Base-by-base conservation (phyloP, 176 grass and related monocot species). In the Pontederia paniculata region DNA sequence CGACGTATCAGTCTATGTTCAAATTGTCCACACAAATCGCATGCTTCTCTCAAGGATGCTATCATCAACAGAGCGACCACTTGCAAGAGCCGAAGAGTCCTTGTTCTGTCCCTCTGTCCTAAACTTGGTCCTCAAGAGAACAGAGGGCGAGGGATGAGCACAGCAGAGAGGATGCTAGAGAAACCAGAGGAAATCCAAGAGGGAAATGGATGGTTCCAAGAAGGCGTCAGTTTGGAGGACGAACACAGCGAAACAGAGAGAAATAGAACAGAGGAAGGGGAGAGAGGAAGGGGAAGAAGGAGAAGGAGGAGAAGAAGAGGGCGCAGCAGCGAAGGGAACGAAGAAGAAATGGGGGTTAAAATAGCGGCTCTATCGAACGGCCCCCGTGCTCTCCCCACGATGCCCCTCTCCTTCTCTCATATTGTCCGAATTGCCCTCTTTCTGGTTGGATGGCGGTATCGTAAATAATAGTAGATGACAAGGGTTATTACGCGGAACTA, bases 271-370 rank as follows among this genome's bases (percentile, higher is more conserved):
- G 28, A 37, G 28, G 28, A 37, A 37, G 28, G 47, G 16, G 10
- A 49, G 47, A 12, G 9, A 12, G 10, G 16, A 16, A 12, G 47
- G 13, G 10, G 47, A 49, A 12, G 11, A 16, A 16, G 11, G 10
- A 16, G 47, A 49, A 10, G 47, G 44, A 12, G 8, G 0, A 47
- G 44, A 12, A 47, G 18, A 17, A 17, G 12, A 0, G 51, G 16
- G 20, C 9, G 8, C 2, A n/a, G 51, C 7, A 53, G 51, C 51
- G 13, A 20, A 0, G 51, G 51, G 17, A n/a, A 53, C 2, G 17
- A n/a, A 12, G 51, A 8, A 53, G 51, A 53, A 53, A 53, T n/a
- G 51, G 51, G 28, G 17, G 51, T 53, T 53, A 53, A 53, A 53
- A 53, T 53, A 53, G 51, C 51, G 51, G 51, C 51, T 12, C 11